phyloP scores from a whole-genome alignment of 305 asterid species.

The Salvia sclarea region DNA sequence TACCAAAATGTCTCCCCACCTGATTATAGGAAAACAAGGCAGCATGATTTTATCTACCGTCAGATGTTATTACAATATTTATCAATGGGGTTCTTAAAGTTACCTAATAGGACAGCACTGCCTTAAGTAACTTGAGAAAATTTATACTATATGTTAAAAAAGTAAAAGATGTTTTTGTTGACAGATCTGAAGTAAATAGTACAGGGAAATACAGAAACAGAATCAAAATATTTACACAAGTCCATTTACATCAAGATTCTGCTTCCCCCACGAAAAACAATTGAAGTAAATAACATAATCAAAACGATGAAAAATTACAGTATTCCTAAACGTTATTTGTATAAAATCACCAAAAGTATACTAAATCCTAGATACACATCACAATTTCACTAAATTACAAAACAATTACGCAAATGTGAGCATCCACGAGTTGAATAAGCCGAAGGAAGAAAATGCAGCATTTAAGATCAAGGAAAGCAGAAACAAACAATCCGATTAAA shows the following conservation, averaged over 20 bases:
- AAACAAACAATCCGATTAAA: background rate
- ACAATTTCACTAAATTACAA: background rate
- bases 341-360: background rate
- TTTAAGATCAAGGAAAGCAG: constrained; percentile 3
- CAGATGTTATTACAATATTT: background rate
- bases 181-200: constrained; percentile 25
- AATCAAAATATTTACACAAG: background rate
- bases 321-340: background rate
- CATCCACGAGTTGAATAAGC: background rate
- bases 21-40: constrained; percentile 32
- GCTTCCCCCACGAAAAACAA: constrained; percentile 14
- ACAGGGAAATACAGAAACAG: background rate
- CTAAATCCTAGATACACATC: constrained; percentile 21
- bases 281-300: background rate
- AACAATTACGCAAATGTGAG: background rate
- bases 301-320: background rate
- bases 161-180: background rate
- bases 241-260: background rate
- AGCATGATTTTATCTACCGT: background rate
- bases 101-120: background rate
- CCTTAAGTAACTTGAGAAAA: background rate
- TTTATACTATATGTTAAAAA: background rate
- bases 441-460: background rate
- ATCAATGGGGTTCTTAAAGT: background rate
- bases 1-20: constrained; percentile 40